A percentile compares a stretch with the other conserved stretches of the same genome.
These are phyloP conservation scores for Talaromyces amestolkiae DNA, from an alignment of 2,329 filamentous ascomycete genomes.

Conservation along the genomic window DNA sequence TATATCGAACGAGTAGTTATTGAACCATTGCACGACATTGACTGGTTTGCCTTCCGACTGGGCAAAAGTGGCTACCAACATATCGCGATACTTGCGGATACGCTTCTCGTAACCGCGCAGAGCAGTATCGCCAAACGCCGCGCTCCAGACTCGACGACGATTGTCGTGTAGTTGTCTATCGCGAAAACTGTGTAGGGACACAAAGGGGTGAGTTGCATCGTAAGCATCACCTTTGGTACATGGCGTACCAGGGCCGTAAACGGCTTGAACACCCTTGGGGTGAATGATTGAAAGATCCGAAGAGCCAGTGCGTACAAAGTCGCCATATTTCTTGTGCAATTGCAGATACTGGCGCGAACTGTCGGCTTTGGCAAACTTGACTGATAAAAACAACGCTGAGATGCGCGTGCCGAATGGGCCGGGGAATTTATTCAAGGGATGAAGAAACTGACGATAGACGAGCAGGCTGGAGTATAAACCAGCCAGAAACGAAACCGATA, in stretches of 20 bases:
- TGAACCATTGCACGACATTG: slow-evolving; percentile 42
- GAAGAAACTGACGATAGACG: slow-evolving; percentile 24
- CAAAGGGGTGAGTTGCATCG: slow-evolving; percentile 31
- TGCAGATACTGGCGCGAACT: slow-evolving; percentile 27
- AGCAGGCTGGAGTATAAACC: slow-evolving; percentile 32
- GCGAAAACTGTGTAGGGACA: slow-evolving; percentile 41
- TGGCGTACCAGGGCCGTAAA: slow-evolving; percentile 39
- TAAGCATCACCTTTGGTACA: slow-evolving; percentile 47
- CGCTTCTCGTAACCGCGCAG: slow-evolving; percentile 43
- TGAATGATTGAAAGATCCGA: slow-evolving; percentile 37
- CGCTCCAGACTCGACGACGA: slow-evolving; percentile 42
- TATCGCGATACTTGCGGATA: slow-evolving; percentile 36
- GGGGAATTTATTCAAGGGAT: slow-evolving; percentile 22
- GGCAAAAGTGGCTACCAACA: slow-evolving; percentile 33
- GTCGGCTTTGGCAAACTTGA: slow-evolving; percentile 25
- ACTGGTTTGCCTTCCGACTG: slow-evolving; percentile 31
- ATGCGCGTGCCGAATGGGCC: slow-evolving; percentile 34
- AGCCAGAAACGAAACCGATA: slow-evolving; percentile 10
- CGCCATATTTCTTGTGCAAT: slow-evolving; percentile 37
- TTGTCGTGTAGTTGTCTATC: slow-evolving; percentile 38
- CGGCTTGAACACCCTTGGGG: slow-evolving; percentile 35
- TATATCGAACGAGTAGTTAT: slow-evolving; percentile 46
- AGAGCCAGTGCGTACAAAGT: slow-evolving; percentile 37
- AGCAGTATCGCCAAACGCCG: slow-evolving; percentile 42
- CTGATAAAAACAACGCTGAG: slow-evolving; percentile 31